A percentile compares a stretch with the other conserved stretches of the same genome.
Conservation (phyloP, 2,329 filamentous ascomycete species). For the Sarocladiaceae sp. region DNA sequence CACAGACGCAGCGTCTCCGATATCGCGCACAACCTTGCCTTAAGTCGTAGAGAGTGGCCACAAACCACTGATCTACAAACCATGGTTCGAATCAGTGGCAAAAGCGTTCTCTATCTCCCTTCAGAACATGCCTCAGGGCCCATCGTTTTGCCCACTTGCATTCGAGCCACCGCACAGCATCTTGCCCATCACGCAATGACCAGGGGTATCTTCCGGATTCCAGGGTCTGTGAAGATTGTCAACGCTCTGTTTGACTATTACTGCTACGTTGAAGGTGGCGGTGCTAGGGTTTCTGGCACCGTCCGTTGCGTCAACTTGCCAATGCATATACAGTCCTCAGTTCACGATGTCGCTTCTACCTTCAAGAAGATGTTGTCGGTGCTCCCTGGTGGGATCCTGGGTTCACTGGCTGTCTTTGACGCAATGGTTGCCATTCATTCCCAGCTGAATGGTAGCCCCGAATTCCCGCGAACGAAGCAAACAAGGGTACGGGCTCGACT, state of each 20-base stretch:
- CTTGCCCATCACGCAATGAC: conserved; percentile 53
- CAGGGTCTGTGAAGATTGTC: conserved; percentile 54
- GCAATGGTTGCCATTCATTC: conserved; percentile 57
- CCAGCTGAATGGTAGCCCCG: conserved; percentile 47
- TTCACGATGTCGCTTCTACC: conserved; percentile 63
- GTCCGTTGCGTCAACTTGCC: conserved; percentile 57
- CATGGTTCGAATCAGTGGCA: conserved; percentile 60
- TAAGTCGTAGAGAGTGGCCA: conserved; percentile 38
- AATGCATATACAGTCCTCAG: conserved; percentile 51
- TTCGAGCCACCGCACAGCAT: conserved; percentile 62
- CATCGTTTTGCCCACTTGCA: conserved; percentile 59
- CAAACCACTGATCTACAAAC: conserved; percentile 50
- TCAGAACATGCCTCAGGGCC: conserved; percentile 52
- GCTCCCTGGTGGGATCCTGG: conserved; percentile 62
- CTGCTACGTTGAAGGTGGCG: conserved; percentile 42
- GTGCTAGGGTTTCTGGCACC: conserved; percentile 50
- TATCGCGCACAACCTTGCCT: conserved; percentile 41
- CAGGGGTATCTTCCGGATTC: conserved; percentile 59
- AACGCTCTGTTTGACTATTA: conserved; percentile 61
- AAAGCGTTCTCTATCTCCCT: conserved; percentile 58
- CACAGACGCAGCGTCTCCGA: conserved; percentile 54
- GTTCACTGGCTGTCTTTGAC: conserved; percentile 58
- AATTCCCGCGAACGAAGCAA: conserved; percentile 48
- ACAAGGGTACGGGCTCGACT: conserved; percentile 58
- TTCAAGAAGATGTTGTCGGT: conserved; percentile 63